A percentile compares a stretch with the other conserved stretches of the same genome.
Evolutionary conservation across 352 stramenopile species (phyloP).

Genomic region (Globisporangium orthogonon): DNA sequence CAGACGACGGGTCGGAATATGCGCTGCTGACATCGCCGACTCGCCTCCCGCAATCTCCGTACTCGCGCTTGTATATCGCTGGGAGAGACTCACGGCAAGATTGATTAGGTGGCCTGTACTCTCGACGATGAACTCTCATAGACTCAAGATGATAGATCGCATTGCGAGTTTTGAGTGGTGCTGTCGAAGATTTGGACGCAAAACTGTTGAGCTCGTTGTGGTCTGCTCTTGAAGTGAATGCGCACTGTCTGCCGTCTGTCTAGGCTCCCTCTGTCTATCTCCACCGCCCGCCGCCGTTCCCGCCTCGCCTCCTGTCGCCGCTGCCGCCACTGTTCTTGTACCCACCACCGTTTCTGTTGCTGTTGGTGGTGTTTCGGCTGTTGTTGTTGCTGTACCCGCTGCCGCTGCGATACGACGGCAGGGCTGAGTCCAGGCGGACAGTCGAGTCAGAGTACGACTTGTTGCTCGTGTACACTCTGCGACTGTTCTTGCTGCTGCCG

Average conservation of each 20-base stretch:
- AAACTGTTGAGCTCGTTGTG: neutral
- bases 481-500: neutral
- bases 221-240: neutral
- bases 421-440: constrained; percentile 12
- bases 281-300: constrained; percentile 9
- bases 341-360: constrained; percentile 2
- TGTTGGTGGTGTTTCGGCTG: constrained; percentile 10
- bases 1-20: constrained; percentile 88
- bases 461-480: constrained; percentile 1
- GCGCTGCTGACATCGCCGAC: constrained; percentile 61
- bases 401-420: constrained; percentile 12
- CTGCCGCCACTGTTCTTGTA: constrained; percentile 15
- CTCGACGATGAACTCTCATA: neutral
- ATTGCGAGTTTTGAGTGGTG: neutral
- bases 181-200: too few relatives aligned
- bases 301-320: constrained; percentile 10
- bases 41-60: constrained; percentile 53
- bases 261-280: constrained; percentile 8
- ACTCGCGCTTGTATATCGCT: constrained; percentile 48
- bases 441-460: constrained; percentile 8
- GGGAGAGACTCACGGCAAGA: constrained; percentile 7
- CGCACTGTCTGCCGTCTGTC: neutral
- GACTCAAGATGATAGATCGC: constrained; percentile 4
- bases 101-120: neutral
- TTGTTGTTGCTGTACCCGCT: constrained; percentile 2